These are phyloP conservation scores for Hanseniaspora pseudoguilliermondii DNA, from an alignment of 805 yeast genomes.

Conservation along the genomic window DNA sequence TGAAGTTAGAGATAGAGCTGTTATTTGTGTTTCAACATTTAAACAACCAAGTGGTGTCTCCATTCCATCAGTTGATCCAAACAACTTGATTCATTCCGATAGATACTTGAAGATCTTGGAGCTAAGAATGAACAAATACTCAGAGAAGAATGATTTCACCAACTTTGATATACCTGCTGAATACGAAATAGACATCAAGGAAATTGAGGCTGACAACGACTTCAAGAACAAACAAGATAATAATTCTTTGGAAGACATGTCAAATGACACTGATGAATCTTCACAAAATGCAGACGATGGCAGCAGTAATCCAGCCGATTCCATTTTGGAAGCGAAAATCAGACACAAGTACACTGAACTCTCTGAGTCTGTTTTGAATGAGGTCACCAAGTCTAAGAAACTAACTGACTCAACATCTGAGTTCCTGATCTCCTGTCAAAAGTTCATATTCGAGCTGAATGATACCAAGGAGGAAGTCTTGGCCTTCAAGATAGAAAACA, in stretches of 20 bases:
- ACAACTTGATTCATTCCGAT: background rate
- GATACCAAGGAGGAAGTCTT: slow-evolving; percentile 39
- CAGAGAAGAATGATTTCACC: slow-evolving; percentile 30
- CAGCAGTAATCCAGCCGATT: slow-evolving; percentile 31
- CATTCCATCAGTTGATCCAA: slow-evolving; percentile 40
- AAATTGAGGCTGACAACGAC: background rate
- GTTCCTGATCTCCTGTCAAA: slow-evolving; percentile 71
- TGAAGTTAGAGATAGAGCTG: slow-evolving; percentile 96
- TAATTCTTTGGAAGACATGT: slow-evolving; percentile 36
- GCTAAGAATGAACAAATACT: slow-evolving; percentile 57
- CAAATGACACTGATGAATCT: slow-evolving; percentile 61
- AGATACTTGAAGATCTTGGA: slow-evolving; percentile 64
- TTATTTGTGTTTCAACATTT: slow-evolving; percentile 49
- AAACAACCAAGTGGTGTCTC: slow-evolving; percentile 29
- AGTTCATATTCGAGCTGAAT: slow-evolving; percentile 54
- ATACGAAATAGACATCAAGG: background rate
- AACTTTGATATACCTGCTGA: slow-evolving; percentile 10
- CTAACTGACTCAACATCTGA: slow-evolving; percentile 90
- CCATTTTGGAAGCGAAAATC: slow-evolving; percentile 35
- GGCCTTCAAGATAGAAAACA: slow-evolving; percentile 76
- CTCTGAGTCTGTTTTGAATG: slow-evolving; percentile 50
- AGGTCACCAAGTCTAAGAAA: slow-evolving; percentile 49
- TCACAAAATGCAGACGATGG: slow-evolving; percentile 39
- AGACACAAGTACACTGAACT: slow-evolving; percentile 32
- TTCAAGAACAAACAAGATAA: background rate